Base-by-base conservation (phyloP, 2,329 filamentous ascomycete genomes). In the Scytalidium lignicola region DNA sequence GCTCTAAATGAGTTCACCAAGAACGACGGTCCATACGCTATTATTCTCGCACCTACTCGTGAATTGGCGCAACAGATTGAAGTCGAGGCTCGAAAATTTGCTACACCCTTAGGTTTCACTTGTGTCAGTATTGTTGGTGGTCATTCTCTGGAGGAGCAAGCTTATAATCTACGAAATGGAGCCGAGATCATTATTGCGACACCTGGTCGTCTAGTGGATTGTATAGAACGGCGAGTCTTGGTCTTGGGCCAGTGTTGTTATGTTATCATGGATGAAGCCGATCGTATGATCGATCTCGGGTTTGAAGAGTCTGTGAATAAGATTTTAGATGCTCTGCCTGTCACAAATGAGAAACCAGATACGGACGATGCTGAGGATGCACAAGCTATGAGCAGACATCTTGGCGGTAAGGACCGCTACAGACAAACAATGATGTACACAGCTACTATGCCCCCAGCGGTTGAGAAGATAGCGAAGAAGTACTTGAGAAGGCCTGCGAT, bases 371-470 rank as follows among this genome's bases (percentile, higher is more conserved):
- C 93, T 5, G 93, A 99, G 67, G 81, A 97, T 63, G 76, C 88
- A 0, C 74, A 79, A 49, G 82, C 85, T n/a, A 97, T 97, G 92
- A 85, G 83, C 59, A 79, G 82, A 50, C 86, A 87, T 60, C 72
- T 95, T 1, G 84, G 85, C 47, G 82, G 82, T 17, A 82, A 83
- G 57, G 86, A 90, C 61, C 80, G 87, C 19, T 97, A 97, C 72
- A 79, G 93, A 51, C 92, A 99, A 69, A 99, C 93, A 0, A 99
- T 99, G 93, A 99, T 99, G 93, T 99, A 97, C 81, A 97, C 93
- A 56, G 93, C 93, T 47, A 99, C 93, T 22, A 99, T 99, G 93
- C 91, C 93, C 1, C 73, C 88, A 0, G 82, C 88, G 0, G 88
- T 99, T 15, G 93, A 99, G 66, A 88, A 88, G 54, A 97, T 99